Evolutionary conservation across 1,284 basidiomycete genomes (phyloP).

Genomic region (Leccinum glutinopallens): DNA sequence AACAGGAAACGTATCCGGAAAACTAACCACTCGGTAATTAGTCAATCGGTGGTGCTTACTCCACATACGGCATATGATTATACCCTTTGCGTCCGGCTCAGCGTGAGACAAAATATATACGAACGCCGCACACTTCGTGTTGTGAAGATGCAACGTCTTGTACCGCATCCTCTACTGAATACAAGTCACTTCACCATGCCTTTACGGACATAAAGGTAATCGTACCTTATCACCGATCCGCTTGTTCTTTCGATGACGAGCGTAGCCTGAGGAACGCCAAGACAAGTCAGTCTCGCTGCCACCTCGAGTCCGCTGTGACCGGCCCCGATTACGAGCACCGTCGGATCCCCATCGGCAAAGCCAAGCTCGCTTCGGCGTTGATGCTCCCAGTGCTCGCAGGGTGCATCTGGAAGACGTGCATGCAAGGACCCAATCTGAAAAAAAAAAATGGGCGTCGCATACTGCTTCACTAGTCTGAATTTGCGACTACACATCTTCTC

Average conservation of each 20-base stretch:
- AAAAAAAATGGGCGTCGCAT: background rate
- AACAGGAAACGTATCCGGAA: constrained; percentile 41
- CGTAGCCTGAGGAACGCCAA: background rate
- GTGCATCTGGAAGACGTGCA: background rate
- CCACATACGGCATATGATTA: constrained; percentile 31
- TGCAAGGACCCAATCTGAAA: background rate
- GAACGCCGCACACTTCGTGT: constrained; percentile 22
- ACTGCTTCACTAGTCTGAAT: background rate
- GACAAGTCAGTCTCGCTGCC: constrained; percentile 37
- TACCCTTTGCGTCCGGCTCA: constrained; percentile 23
- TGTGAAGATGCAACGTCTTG: constrained; percentile 29
- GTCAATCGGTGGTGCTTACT: constrained; percentile 18
- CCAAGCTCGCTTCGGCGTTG: constrained; percentile 15
- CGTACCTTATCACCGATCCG: constrained; percentile 37
- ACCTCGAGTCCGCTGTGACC: constrained; percentile 41
- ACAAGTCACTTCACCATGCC: constrained; percentile 4
- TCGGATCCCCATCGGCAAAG: constrained; percentile 27
- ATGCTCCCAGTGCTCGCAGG: background rate
- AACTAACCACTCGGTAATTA: constrained; percentile 23
- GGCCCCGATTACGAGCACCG: constrained; percentile 38
- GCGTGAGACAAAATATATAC: background rate
- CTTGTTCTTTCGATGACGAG: constrained; percentile 39
- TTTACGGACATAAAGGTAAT: background rate
- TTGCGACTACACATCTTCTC: background rate
- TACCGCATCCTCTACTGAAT: constrained; percentile 36